These are phyloP conservation scores for Yamadazyma membranifaciens DNA, from an alignment of 1,139 yeast species.

Conservation along the genomic window DNA sequence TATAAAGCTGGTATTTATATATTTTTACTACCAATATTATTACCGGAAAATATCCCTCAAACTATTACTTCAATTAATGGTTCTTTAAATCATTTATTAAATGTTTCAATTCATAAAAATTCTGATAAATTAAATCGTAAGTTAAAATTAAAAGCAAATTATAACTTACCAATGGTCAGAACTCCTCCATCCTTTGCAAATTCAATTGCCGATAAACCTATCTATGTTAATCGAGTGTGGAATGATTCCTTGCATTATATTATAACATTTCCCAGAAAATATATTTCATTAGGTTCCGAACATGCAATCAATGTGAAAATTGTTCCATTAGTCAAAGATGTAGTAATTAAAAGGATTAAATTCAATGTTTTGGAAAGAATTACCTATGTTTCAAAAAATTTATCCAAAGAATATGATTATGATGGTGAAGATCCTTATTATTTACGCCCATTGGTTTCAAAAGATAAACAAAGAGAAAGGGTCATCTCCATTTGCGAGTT, in stretches of 20 bases:
- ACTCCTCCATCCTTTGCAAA: conserved; percentile 80
- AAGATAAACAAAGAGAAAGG: conserved; percentile 47
- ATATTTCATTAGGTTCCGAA: conserved; percentile 67
- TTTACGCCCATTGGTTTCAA: conserved; percentile 19
- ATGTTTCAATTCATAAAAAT: conserved; percentile 29
- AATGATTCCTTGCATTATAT: conserved; percentile 76
- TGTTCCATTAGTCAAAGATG: conserved; percentile 68
- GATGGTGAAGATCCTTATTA: conserved; percentile 46
- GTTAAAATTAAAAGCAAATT: conserved; percentile 27
- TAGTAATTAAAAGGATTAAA: conserved; percentile 67
- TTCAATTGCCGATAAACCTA: conserved; percentile 74
- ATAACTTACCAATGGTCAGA: conserved; percentile 57
- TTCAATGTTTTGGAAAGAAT: conserved; percentile 72
- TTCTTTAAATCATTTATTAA: conserved; percentile 35
- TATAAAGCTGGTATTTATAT: conserved; percentile 77
- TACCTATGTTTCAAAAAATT: conserved; percentile 59
- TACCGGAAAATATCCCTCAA: conserved; percentile 74
- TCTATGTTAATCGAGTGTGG: conserved; percentile 82
- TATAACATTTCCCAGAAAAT: conserved; percentile 73
- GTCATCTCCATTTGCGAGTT: conserved; percentile 60
- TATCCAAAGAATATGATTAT: conserved; percentile 56
- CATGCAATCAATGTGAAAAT: conserved; percentile 63
- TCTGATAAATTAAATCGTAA: conserved; percentile 39
- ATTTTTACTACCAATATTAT: conserved; percentile 66
- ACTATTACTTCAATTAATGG: conserved; percentile 60